Percentiles rank a stretch among this genome's conserved stretches.
phyloP scores from a whole-genome alignment of 768 basidiomycete species.

The Fomitopsis serialis region DNA sequence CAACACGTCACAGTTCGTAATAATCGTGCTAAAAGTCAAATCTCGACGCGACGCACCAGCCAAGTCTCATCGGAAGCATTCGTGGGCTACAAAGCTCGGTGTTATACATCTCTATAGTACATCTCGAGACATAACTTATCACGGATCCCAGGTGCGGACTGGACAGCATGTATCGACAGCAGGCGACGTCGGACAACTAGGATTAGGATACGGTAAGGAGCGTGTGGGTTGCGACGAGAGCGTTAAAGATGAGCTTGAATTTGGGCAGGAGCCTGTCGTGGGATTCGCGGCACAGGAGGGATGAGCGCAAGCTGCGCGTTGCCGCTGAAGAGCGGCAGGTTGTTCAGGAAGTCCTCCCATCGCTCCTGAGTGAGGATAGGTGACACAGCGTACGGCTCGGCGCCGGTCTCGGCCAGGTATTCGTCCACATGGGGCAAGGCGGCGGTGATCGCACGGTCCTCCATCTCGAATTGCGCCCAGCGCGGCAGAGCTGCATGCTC shows the following conservation, averaged over 20 bases:
- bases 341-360: slow-evolving; percentile 11
- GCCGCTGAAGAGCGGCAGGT: slow-evolving; percentile 1
- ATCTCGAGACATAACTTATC: neutral
- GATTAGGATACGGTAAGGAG: neutral
- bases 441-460: slow-evolving; percentile 9
- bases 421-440: slow-evolving; percentile 12
- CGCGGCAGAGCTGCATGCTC: slow-evolving; percentile 44
- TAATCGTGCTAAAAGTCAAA: too few species aligned
- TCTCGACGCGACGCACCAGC: too few species aligned
- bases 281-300: neutral
- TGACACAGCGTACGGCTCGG: slow-evolving; percentile 8
- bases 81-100: neutral
- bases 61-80: too few species aligned
- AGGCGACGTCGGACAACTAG: neutral
- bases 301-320: neutral
- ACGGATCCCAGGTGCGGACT: neutral
- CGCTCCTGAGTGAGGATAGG: slow-evolving; percentile 16
- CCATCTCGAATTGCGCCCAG: slow-evolving; percentile 31
- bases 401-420: slow-evolving; percentile 8
- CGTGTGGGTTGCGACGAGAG: neutral
- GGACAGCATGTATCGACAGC: neutral
- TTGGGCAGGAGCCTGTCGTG: neutral
- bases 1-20: too few species aligned
- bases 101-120: neutral
- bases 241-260: neutral